Conservation (phyloP, 352 stramenopile species). For the Phytophthora nicotianae region DNA sequence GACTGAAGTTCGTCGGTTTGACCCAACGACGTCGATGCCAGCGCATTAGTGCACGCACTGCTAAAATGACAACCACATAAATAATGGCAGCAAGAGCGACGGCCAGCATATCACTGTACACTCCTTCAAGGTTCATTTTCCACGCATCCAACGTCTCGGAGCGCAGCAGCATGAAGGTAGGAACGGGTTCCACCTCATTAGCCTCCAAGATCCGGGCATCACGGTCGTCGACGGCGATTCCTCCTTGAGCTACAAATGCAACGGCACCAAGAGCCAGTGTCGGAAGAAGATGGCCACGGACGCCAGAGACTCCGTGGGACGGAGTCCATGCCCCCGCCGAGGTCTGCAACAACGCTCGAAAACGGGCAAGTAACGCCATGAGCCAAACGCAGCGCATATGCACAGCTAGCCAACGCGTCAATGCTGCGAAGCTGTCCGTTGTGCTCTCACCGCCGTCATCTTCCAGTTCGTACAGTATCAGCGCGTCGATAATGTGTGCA, state of each 20-base stretch:
- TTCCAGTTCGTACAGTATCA: conserved; percentile 61
- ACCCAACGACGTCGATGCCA: conserved; percentile 27
- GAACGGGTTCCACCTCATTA: conserved; percentile 54
- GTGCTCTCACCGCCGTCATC: conserved; percentile 41
- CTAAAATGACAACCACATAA: conserved; percentile 40
- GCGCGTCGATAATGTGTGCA: conserved; percentile 53
- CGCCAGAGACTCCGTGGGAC: conserved; percentile 44
- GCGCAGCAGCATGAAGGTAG: conserved; percentile 63
- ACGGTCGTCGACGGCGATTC: conserved; percentile 39
- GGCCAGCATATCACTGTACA: conserved; percentile 58
- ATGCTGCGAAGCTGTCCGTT: conserved; percentile 38
- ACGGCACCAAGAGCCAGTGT: conserved; percentile 40
- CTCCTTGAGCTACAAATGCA: conserved; percentile 44
- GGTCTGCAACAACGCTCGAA: conserved; percentile 54
- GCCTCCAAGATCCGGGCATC: conserved; percentile 57
- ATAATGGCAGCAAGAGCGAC: conserved; percentile 45
- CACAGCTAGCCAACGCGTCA: conserved; percentile 46
- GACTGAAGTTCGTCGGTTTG: conserved; percentile 20
- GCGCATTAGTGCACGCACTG: conserved; percentile 25
- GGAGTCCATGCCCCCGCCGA: conserved; percentile 56
- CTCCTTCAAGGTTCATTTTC: conserved; percentile 63
- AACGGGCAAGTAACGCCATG: conserved; percentile 45
- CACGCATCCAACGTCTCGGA: conserved; percentile 57
- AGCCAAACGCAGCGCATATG: conserved; percentile 62
- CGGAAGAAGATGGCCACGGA: conserved; percentile 49